Conservation (phyloP, 1,139 yeast species). For the Geotrichum europaeum region DNA sequence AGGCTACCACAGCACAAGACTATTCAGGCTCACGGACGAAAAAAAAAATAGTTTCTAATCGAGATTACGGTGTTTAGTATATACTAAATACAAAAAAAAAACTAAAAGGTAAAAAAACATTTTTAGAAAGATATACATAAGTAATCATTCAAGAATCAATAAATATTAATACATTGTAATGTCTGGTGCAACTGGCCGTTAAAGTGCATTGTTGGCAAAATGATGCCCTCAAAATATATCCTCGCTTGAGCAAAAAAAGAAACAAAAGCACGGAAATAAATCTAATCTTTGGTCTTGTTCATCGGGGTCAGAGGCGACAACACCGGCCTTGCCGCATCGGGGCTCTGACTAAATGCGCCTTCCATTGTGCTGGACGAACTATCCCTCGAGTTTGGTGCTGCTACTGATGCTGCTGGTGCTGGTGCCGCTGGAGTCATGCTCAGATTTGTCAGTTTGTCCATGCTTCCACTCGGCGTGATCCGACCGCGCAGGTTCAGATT, state of each 20-base stretch:
- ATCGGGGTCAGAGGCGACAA: conserved; percentile 1
- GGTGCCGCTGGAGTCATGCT: conserved; percentile 18
- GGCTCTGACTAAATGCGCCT: conserved; percentile 33
- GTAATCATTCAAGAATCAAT: neutral
- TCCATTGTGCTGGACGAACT: conserved; percentile 30
- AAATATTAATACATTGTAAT: neutral
- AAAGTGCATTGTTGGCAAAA: neutral
- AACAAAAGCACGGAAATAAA: neutral
- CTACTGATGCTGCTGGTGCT: conserved; percentile 15
- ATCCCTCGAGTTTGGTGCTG: conserved; percentile 5
- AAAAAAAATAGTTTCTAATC: too few species aligned
- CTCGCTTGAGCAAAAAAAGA: neutral
- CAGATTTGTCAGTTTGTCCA: conserved; percentile 13
- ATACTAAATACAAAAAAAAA: neutral
- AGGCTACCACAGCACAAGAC: neutral
- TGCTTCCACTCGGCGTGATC: conserved; percentile 19
- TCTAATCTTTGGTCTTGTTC: neutral
- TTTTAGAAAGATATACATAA: neutral
- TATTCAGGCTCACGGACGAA: neutral
- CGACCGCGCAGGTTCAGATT: conserved; percentile 28
- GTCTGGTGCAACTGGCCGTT: neutral
- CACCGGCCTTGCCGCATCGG: conserved; percentile 21
- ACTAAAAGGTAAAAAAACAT: neutral
- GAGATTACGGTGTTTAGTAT: neutral
- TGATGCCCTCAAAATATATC: neutral